Evolutionary conservation across 2,329 filamentous ascomycete genomes (phyloP).

Genomic region (Neonectria sp.): DNA sequence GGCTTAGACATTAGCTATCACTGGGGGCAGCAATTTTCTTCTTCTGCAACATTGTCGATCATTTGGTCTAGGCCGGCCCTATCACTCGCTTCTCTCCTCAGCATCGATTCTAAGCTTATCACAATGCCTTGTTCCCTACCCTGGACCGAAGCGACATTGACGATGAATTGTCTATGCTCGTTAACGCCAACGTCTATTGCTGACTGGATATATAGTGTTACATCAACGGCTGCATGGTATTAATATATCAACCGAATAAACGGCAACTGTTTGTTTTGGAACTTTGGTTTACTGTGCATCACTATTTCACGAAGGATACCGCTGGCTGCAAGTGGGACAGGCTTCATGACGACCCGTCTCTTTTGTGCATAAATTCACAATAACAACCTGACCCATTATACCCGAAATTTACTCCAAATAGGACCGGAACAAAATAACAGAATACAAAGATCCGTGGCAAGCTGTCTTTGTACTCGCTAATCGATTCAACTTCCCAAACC

Average conservation of each 20-base stretch:
- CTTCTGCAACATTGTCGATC: slow-evolving; percentile 34
- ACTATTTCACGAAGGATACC: no score
- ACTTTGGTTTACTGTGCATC: no score
- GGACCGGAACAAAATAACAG: no score
- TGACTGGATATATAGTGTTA: background rate
- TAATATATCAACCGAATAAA: background rate
- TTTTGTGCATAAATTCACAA: no score
- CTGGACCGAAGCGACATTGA: slow-evolving; percentile 2
- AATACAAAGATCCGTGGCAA: no score
- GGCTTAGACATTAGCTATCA: background rate
- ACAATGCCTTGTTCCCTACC: slow-evolving; percentile 18
- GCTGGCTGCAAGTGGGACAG: no score
- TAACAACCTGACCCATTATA: no score
- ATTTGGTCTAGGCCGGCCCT: slow-evolving; percentile 30
- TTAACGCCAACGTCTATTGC: background rate
- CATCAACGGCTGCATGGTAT: background rate
- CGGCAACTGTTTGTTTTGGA: no score
- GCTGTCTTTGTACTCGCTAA: background rate
- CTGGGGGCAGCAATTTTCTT: slow-evolving; percentile 4
- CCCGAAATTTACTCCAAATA: no score
- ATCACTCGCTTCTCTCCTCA: background rate
- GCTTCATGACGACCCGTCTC: no score
- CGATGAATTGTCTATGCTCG: background rate
- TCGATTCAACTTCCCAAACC: background rate
- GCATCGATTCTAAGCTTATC: background rate